Percentiles rank a stretch among this genome's conserved stretches.
These are phyloP conservation scores for Cercospora janseana DNA, from an alignment of 2,329 filamentous ascomycete genomes.

Conservation along the genomic window DNA sequence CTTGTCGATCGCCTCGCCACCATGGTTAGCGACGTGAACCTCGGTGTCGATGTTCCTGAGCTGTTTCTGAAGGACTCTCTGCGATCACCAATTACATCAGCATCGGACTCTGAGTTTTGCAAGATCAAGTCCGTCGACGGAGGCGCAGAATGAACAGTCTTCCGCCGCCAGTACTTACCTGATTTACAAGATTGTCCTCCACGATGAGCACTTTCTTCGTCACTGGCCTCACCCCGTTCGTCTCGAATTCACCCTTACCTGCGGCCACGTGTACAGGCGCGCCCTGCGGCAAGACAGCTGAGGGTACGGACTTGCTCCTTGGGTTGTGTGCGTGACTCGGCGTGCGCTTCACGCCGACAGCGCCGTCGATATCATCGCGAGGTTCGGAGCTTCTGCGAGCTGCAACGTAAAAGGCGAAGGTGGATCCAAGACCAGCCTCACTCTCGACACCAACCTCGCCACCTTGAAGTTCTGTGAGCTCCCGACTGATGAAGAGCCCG, in stretches of 20 bases:
- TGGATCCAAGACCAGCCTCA: constrained; percentile 65
- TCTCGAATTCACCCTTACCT: constrained; percentile 3
- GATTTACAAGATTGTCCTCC: constrained; percentile 44
- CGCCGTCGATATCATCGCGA: constrained; percentile 27
- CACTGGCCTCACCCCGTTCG: constrained; percentile 6
- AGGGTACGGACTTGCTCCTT: constrained; percentile 21
- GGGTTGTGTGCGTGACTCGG: constrained; percentile 11
- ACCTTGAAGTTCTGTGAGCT: constrained; percentile 76
- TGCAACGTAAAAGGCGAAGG: constrained; percentile 74
- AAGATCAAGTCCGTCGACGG: not conserved
- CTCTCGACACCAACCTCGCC: constrained; percentile 75
- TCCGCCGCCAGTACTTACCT: not conserved
- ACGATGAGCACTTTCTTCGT: constrained; percentile 42
- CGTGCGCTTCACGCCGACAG: constrained; percentile 15
- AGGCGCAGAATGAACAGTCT: not conserved
- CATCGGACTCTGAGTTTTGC: not conserved
- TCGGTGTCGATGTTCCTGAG: constrained; percentile 49
- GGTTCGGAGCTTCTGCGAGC: constrained; percentile 56
- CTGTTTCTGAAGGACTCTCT: constrained; percentile 51
- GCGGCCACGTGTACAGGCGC: constrained; percentile 4
- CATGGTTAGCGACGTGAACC: constrained; percentile 51
- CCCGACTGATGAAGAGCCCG: constrained; percentile 74
- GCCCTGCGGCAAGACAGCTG: constrained; percentile 7
- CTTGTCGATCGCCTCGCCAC: constrained; percentile 49
- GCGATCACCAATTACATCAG: constrained; percentile 35